phyloP scores from a whole-genome alignment of 306 rosid species.

The Vigna unguiculata region DNA sequence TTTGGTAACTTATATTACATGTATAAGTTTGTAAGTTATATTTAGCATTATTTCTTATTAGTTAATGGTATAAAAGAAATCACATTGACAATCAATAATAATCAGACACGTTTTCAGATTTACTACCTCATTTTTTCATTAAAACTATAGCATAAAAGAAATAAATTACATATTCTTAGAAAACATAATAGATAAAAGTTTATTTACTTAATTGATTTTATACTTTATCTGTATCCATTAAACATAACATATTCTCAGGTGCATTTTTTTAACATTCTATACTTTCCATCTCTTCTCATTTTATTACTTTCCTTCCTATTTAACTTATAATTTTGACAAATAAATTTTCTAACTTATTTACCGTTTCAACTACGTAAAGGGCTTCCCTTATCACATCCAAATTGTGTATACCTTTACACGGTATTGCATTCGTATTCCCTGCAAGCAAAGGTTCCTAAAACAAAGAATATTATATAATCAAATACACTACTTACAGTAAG shows the following conservation, averaged over 20 bases:
- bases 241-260: no score
- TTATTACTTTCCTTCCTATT: background rate
- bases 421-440: slow-evolving; percentile 20
- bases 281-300: background rate
- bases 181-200: no score
- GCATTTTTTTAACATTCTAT: no score
- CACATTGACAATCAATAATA: background rate
- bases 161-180: no score
- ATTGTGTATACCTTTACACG: background rate
- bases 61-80: no score
- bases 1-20: background rate
- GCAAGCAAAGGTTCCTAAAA: background rate
- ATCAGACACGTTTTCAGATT: background rate
- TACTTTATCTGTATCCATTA: no score
- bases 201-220: no score
- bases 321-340: background rate
- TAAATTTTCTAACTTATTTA: background rate
- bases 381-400: background rate
- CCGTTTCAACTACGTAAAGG: background rate
- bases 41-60: no score
- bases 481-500: background rate
- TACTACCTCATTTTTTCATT: background rate
- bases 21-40: background rate
- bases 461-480: slow-evolving; percentile 25
- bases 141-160: no score